phyloP scores from a whole-genome alignment of 768 basidiomycete genomes.

The Cystofilobasidium bisporidii region DNA sequence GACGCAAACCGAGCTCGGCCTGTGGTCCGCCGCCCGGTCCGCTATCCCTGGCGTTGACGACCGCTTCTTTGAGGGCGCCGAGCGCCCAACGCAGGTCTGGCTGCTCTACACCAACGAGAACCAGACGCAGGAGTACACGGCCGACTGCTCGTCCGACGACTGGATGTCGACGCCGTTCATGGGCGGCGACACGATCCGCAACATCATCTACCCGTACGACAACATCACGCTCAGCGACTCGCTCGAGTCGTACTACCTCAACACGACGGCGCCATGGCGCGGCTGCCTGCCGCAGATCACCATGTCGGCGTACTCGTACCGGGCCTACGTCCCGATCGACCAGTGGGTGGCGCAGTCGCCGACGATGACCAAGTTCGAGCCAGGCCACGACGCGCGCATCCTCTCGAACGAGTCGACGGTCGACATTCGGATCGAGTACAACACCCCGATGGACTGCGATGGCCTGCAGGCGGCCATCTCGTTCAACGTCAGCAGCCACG shows the following conservation, averaged over 20 bases:
- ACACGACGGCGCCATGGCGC: slow-evolving; percentile 54
- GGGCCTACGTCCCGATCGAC: slow-evolving; percentile 58
- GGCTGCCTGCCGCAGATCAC: slow-evolving; percentile 63
- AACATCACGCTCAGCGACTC: slow-evolving; percentile 61
- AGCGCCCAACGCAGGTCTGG: slow-evolving; percentile 63
- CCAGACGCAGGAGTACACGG: slow-evolving; percentile 53
- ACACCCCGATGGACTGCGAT: slow-evolving; percentile 60
- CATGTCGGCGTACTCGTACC: slow-evolving; percentile 68
- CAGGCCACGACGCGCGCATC: slow-evolving; percentile 78
- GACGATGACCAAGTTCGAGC: slow-evolving; percentile 64
- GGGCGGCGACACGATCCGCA: slow-evolving; percentile 54
- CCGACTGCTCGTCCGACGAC: slow-evolving; percentile 48
- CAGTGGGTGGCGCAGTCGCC: slow-evolving; percentile 66
- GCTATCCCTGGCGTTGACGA: slow-evolving; percentile 54
- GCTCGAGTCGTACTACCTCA: slow-evolving; percentile 52
- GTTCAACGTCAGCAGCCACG: slow-evolving; percentile 47
- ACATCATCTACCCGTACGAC: slow-evolving; percentile 77
- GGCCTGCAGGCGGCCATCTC: slow-evolving; percentile 56
- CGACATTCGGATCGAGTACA: slow-evolving; percentile 70
- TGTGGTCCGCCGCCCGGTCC: slow-evolving; percentile 70
- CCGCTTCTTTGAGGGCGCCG: slow-evolving; percentile 40
- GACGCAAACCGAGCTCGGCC: slow-evolving; percentile 72
- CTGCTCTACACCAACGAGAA: slow-evolving; percentile 81
- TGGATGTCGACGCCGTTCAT: slow-evolving; percentile 77
- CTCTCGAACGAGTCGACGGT: slow-evolving; percentile 51